Conservation (phyloP, 1,284 basidiomycete species). For the Trametes hirsuta region DNA sequence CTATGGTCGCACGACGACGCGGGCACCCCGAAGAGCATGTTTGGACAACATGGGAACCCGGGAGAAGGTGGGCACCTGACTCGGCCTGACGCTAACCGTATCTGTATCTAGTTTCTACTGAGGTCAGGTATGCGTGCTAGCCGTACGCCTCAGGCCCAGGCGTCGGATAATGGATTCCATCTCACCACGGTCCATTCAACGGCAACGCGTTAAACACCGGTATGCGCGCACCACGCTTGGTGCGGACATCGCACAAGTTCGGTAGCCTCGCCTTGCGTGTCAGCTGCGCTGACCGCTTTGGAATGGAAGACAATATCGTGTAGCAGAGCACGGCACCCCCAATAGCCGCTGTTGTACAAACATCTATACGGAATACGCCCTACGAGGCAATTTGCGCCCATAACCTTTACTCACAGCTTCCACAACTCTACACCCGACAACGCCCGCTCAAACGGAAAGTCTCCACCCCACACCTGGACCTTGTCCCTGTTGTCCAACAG, state of each 20-base stretch:
- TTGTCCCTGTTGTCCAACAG: conserved; percentile 56
- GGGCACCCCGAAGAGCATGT: too few relatives aligned
- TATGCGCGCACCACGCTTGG: too few relatives aligned
- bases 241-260: too few relatives aligned
- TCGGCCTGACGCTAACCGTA: background rate
- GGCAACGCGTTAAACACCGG: too few relatives aligned
- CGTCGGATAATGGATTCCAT: too few relatives aligned
- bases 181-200: too few relatives aligned
- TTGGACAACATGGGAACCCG: too few relatives aligned
- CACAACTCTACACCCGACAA: conserved; percentile 58
- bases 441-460: conserved; percentile 73
- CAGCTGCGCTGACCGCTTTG: background rate
- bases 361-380: background rate
- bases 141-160: too few relatives aligned
- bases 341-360: background rate
- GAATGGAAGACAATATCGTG: background rate
- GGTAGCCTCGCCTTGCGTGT: too few relatives aligned
- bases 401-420: conserved; percentile 48
- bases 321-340: background rate
- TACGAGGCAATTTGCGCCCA: background rate
- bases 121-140: too few relatives aligned
- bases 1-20: too few relatives aligned
- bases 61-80: too few relatives aligned
- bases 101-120: background rate
- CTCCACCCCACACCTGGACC: conserved; percentile 62